Evolutionary conservation across 768 basidiomycete species (phyloP).

Genomic region (Tylopilus subfusipes): DNA sequence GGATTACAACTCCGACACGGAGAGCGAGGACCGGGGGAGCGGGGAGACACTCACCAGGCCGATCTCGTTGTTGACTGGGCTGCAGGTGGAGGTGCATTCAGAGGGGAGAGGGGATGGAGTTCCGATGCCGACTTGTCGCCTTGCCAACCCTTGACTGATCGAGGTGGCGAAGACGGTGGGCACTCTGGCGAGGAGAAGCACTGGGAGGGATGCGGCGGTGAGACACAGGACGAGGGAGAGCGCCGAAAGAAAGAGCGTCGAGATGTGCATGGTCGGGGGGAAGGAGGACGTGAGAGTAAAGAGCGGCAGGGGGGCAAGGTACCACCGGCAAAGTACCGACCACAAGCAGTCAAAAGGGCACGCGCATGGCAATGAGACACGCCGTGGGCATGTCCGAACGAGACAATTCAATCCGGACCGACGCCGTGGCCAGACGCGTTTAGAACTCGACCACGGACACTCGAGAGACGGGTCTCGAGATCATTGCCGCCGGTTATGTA

Average conservation of each 20-base stretch:
- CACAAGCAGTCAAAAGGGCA: background rate
- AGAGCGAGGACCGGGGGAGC: background rate
- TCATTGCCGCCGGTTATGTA: slow-evolving; percentile 13
- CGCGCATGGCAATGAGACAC: too few species aligned
- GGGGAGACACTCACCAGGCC: slow-evolving; percentile 21
- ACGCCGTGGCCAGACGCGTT: too few species aligned
- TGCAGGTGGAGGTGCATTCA: slow-evolving; percentile 22
- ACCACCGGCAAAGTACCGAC: background rate
- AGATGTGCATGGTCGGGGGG: slow-evolving; percentile 15
- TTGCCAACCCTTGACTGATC: background rate
- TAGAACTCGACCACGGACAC: too few species aligned
- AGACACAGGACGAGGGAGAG: slow-evolving; percentile 3
- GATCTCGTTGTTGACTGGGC: slow-evolving; percentile 23
- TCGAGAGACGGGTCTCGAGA: too few species aligned
- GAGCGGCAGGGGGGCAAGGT: background rate
- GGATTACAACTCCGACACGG: slow-evolving; percentile 6
- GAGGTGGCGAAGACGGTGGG: background rate
- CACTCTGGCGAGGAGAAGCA: slow-evolving; percentile 3
- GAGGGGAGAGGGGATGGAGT: slow-evolving; percentile 17
- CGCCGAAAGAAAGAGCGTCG: background rate
- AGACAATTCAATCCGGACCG: too few species aligned
- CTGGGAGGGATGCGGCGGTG: background rate
- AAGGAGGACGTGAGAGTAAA: slow-evolving; percentile 2
- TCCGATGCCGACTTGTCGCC: slow-evolving; percentile 19
- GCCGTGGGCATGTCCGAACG: too few species aligned